Evolutionary conservation across 192 early-diverging fungal species (phyloP), one percentile per base, ranked within the genome.

Genomic region (Coemansia brasiliensis): DNA sequence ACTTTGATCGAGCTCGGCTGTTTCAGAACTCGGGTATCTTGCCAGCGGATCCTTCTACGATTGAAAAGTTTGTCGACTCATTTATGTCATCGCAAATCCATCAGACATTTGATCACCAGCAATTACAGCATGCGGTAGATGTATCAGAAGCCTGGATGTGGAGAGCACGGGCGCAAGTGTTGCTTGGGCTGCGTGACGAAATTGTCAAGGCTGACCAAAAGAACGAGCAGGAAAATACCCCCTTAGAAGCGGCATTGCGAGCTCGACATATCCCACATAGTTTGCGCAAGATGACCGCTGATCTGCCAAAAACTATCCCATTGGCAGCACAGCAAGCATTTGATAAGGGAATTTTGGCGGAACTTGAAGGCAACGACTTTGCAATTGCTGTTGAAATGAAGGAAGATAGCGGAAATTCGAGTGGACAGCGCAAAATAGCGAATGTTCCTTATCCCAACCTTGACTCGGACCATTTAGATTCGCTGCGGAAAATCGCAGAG

Each of bases 111-210:
- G 61, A 59, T 15, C 20, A 21, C 9, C 59, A 66, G 35, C 65
- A 69, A 45, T 55, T 68, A 10, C 76, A 77, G 58, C 55, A 46
- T 15, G 61, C 59, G 16, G 55, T 87, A 6, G 69, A 79, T 52
- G 51, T 40, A 3, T 63, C 84, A 8, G 86, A 87, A 64, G 86
- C 84, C 12, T 87, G 86, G 86, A 67, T 79, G 41, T 87, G 86
- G 86, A 59, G 86, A 18, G 79, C 82, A 7, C 63, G 75, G 1
- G 83, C 84, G 6, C 86, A 87, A 59, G 67, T 74, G 1, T 71
- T 87, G n/a, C 57, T 85, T 40, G 71, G 74, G 12, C 52, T 85
- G 53, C 74, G 68, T 13, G 65, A 63, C 25, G 71, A 82, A 44
- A 68, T 80, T 13, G 4, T 8, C 22, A 8, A n/a, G 17, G 24